phyloP scores from a whole-genome alignment of 352 stramenopile genomes.

The Phytophthora melonis region DNA sequence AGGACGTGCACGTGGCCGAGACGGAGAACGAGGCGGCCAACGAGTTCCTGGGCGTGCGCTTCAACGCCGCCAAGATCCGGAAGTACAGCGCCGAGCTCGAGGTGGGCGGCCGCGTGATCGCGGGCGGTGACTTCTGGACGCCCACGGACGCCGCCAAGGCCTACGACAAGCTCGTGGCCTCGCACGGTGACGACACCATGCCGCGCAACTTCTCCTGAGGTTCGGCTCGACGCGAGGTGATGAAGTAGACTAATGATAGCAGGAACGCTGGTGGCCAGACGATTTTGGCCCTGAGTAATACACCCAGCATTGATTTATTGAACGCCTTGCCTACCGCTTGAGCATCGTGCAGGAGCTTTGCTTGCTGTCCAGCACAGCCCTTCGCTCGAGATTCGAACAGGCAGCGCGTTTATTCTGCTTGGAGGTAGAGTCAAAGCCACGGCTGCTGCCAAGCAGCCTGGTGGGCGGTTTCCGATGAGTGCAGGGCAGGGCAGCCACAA shows the following conservation, averaged over 20 bases:
- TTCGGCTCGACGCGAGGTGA: background rate
- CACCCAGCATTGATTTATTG: slow-evolving; percentile 8
- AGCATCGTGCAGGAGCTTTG: background rate
- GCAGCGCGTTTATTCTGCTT: background rate
- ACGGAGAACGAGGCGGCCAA: slow-evolving; percentile 56
- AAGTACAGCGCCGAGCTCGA: slow-evolving; percentile 72
- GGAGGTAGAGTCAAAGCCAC: background rate
- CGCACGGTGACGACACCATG: slow-evolving; percentile 70
- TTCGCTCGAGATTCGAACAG: background rate
- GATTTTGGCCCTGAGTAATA: background rate
- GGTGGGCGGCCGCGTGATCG: slow-evolving; percentile 65
- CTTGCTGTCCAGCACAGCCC: background rate
- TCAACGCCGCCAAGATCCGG: slow-evolving; percentile 70
- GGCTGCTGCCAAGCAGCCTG: background rate
- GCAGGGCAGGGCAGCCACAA: too few species aligned
- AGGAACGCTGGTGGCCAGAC: background rate
- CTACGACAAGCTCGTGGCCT: slow-evolving; percentile 74
- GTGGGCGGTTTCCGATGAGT: too few species aligned
- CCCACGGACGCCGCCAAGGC: slow-evolving; percentile 70
- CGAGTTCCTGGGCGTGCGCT: slow-evolving; percentile 73
- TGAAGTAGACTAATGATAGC: background rate
- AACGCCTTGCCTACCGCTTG: background rate
- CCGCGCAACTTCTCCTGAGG: slow-evolving; percentile 57
- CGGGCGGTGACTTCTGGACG: slow-evolving; percentile 76
- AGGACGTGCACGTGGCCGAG: slow-evolving; percentile 45